Conservation (phyloP, 2,329 filamentous ascomycete species). For the Taxawa tesnikishii region DNA sequence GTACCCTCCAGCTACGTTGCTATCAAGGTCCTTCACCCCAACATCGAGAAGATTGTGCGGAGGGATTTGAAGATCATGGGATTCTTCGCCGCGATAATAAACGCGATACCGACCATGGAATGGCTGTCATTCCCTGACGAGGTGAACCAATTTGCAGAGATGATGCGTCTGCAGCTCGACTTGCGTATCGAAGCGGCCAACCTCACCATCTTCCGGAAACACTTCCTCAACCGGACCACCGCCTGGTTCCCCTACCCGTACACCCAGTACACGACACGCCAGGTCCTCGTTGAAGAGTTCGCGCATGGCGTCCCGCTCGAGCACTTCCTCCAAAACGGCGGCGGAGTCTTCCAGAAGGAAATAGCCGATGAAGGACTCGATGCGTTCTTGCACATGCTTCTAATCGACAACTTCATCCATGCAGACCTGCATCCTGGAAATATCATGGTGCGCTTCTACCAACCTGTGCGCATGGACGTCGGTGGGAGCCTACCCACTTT, state of each 20-base stretch:
- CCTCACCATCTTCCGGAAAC: conserved; percentile 71
- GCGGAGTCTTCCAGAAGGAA: conserved; percentile 83
- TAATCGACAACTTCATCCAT: conserved; percentile 96
- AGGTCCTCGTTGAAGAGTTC: conserved; percentile 90
- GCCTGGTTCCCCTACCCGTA: conserved; percentile 98
- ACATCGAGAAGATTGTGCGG: conserved; percentile 79
- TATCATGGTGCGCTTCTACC: conserved; percentile 98
- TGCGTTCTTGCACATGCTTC: conserved; percentile 89
- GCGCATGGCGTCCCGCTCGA: conserved; percentile 86
- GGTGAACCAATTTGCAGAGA: conserved; percentile 85
- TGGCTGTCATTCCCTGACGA: conserved; percentile 96
- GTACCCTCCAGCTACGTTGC: conserved; percentile 89
- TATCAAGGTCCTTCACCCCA: conserved; percentile 88
- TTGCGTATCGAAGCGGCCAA: conserved; percentile 91
- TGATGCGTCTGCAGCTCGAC: conserved; percentile 98
- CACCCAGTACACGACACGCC: conserved; percentile 78
- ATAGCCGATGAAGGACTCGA: conserved; percentile 92
- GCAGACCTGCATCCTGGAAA: conserved; percentile 95
- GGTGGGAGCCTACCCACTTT: conserved; percentile 10
- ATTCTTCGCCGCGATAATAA: conserved; percentile 76
- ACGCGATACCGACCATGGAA: conserved; percentile 83
- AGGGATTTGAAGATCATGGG: conserved; percentile 88
- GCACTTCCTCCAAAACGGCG: conserved; percentile 82
- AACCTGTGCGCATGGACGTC: conserved; percentile 60
- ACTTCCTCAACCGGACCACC: conserved; percentile 80